These are phyloP conservation scores for Sphaerulina musiva DNA, from an alignment of 2,329 filamentous ascomycete genomes.

Conservation along the genomic window DNA sequence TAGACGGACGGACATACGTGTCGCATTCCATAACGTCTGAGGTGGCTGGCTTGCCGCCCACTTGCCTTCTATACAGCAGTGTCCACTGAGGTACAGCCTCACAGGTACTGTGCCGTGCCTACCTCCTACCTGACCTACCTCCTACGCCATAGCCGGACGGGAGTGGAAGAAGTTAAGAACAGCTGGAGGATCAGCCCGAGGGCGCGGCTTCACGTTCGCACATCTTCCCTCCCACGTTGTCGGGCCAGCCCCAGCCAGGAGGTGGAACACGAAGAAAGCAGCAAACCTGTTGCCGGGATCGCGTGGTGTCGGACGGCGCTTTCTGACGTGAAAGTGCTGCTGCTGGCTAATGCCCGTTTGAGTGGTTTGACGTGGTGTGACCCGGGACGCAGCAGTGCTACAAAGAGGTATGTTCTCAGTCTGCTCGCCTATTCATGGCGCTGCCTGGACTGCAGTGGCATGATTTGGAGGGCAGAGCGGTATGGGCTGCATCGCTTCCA, in stretches of 20 bases:
- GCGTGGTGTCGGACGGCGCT: not conserved
- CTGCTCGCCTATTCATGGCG: conserved; percentile 5
- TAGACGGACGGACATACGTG: not conserved
- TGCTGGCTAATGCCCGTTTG: conserved; percentile 6
- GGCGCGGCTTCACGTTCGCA: not conserved
- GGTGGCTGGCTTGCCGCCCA: too few species aligned
- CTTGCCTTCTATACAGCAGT: too few species aligned
- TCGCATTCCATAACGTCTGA: not conserved
- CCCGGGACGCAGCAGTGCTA: conserved; percentile 11
- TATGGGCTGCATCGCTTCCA: conserved; percentile 5
- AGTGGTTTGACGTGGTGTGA: conserved; percentile 12
- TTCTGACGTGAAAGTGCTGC: not conserved
- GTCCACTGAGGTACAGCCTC: not conserved
- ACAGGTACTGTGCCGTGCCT: not conserved
- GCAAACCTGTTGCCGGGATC: not conserved
- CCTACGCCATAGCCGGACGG: not conserved
- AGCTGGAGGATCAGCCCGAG: not conserved
- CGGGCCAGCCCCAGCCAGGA: not conserved
- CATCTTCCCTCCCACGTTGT: not conserved
- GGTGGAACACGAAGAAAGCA: not conserved
- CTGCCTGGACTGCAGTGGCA: conserved; percentile 1
- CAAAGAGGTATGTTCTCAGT: conserved; percentile 9
- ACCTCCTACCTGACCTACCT: not conserved
- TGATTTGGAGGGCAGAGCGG: conserved; percentile 3
- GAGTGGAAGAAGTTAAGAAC: not conserved